Conservation (phyloP, 192 early-diverging fungal genomes). For the Coemansia umbellata region DNA sequence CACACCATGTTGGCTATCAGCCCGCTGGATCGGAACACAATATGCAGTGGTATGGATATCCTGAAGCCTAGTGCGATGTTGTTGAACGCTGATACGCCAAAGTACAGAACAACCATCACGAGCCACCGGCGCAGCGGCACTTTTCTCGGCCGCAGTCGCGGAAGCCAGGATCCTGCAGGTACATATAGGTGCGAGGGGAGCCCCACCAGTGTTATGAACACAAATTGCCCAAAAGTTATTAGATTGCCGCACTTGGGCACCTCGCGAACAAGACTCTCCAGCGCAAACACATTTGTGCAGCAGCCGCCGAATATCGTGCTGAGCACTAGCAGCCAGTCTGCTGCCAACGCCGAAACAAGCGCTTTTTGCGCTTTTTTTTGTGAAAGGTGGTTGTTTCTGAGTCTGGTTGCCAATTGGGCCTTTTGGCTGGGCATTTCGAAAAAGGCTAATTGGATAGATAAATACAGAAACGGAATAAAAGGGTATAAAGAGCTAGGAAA, state of each 20-base stretch:
- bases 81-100: constrained; percentile 74
- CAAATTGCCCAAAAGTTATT: constrained; percentile 81
- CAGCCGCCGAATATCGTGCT: constrained; percentile 83
- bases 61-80: constrained; percentile 76
- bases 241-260: constrained; percentile 65
- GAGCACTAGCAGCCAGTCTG: constrained; percentile 60
- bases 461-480: no score
- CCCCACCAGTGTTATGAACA: constrained; percentile 70
- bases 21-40: constrained; percentile 82
- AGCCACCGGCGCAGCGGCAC: constrained; percentile 75
- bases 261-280: constrained; percentile 68
- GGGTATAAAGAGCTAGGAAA: no score
- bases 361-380: no score
- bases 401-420: no score
- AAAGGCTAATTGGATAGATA: no score
- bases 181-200: constrained; percentile 55
- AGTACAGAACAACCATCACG: constrained; percentile 74
- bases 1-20: constrained; percentile 81
- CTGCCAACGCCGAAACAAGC: constrained; percentile 8
- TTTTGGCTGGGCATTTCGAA: no score
- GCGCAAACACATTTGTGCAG: constrained; percentile 81
- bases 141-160: constrained; percentile 51
- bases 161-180: constrained; percentile 31
- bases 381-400: no score
- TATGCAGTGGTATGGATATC: constrained; percentile 86